Evolutionary conservation across 2,329 filamentous ascomycete genomes (phyloP).

Genomic region (Diatrype stigma): DNA sequence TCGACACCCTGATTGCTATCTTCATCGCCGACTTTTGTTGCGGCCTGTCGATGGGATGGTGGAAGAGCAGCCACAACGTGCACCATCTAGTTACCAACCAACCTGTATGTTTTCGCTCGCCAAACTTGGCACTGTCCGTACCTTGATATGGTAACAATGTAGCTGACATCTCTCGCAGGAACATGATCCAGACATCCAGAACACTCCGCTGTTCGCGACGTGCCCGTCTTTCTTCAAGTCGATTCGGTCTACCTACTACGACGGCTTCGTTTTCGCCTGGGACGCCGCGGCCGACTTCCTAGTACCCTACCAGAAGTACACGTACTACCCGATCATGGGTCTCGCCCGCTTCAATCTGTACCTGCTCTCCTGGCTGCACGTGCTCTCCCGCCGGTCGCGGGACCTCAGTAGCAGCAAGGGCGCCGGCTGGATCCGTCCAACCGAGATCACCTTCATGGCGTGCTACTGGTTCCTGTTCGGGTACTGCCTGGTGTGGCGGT

Average conservation of each 20-base stretch:
- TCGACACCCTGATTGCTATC: conserved; percentile 57
- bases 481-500: conserved; percentile 58
- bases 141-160: background rate
- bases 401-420: conserved; percentile 50
- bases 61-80: conserved; percentile 66
- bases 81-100: conserved; percentile 65
- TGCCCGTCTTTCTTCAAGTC: conserved; percentile 62
- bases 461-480: conserved; percentile 68
- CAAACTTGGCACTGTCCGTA: background rate
- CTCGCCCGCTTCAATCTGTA: conserved; percentile 72
- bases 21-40: conserved; percentile 64
- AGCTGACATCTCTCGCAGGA: conserved; percentile 31
- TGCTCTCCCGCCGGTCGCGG: conserved; percentile 52
- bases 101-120: conserved; percentile 32
- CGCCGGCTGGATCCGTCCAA: conserved; percentile 62
- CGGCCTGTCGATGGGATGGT: conserved; percentile 64
- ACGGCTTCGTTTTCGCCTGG: conserved; percentile 57
- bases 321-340: conserved; percentile 65
- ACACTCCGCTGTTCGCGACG: conserved; percentile 66
- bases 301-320: conserved; percentile 59
- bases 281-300: conserved; percentile 57
- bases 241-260: conserved; percentile 62
- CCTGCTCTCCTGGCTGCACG: conserved; percentile 61
- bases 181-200: conserved; percentile 59
- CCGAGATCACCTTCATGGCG: conserved; percentile 58